Conservation (phyloP, 305 asterid genomes). For the Solanum aculeatissimum region DNA sequence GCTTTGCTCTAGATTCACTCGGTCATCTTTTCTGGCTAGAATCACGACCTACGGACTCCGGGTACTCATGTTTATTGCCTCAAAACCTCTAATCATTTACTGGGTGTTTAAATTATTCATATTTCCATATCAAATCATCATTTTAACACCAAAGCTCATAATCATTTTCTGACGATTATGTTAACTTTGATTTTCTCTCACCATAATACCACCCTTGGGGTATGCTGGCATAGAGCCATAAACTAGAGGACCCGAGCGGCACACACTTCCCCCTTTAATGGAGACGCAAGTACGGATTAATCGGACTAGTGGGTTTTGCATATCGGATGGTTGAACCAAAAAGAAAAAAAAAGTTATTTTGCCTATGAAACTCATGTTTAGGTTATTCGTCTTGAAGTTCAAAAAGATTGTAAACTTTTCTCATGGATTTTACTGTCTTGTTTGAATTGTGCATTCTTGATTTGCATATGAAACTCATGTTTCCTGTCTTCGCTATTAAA, state of each 20-base stretch:
- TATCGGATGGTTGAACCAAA: neutral
- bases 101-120: neutral
- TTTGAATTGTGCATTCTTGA: neutral
- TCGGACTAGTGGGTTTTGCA: neutral
- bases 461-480: neutral
- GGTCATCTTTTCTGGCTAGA: slow-evolving; percentile 78
- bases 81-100: neutral
- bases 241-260: neutral
- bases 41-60: slow-evolving; percentile 77
- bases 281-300: neutral
- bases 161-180: neutral
- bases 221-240: neutral
- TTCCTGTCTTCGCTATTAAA: neutral
- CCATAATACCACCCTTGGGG: neutral
- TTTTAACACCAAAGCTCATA: neutral
- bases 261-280: neutral
- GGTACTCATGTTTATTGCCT: slow-evolving; percentile 20
- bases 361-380: neutral
- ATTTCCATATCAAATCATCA: neutral
- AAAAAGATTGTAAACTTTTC: neutral
- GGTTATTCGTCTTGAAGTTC: neutral
- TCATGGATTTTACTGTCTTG: neutral
- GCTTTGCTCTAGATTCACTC: slow-evolving; percentile 45
- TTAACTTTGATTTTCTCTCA: neutral
- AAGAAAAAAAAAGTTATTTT: neutral